Conservation (phyloP, 2,329 filamentous ascomycete species). For the Claviceps arundinis region DNA sequence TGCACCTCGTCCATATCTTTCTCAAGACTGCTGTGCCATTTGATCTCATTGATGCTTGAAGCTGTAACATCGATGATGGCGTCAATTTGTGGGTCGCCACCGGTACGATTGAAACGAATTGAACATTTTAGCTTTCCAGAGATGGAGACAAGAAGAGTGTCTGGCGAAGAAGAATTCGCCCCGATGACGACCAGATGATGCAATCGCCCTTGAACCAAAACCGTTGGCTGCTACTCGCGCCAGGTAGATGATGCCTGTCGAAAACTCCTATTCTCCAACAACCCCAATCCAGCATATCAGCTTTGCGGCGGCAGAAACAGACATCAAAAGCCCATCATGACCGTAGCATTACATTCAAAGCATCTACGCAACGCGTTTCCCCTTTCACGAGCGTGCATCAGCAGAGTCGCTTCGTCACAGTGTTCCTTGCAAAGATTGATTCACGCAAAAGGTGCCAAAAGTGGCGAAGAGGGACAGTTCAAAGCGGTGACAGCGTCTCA, state of each 20-base stretch:
- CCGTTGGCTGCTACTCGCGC: not conserved
- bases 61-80: conserved; percentile 1
- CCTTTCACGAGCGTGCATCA: not conserved
- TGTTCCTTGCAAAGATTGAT: not conserved
- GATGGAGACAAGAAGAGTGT: not conserved
- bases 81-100: conserved; percentile 1
- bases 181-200: conserved; percentile 1
- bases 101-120: too few species aligned
- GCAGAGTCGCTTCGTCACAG: not conserved
- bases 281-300: not conserved
- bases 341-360: not conserved
- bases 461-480: conserved; percentile 1
- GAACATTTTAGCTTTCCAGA: not conserved
- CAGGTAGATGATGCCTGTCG: not conserved
- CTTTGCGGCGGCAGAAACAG: not conserved
- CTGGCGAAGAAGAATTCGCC: not conserved
- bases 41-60: not conserved
- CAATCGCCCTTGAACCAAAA: not conserved
- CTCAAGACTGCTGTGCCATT: too few species aligned
- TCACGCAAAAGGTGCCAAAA: not conserved
- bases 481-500: conserved; percentile 1
- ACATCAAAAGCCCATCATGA: not conserved
- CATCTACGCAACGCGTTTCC: not conserved
- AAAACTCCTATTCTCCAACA: not conserved
- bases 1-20: too few species aligned